These are phyloP conservation scores for Myrica gale DNA, from an alignment of 306 rosid species.

Conservation along the genomic window DNA sequence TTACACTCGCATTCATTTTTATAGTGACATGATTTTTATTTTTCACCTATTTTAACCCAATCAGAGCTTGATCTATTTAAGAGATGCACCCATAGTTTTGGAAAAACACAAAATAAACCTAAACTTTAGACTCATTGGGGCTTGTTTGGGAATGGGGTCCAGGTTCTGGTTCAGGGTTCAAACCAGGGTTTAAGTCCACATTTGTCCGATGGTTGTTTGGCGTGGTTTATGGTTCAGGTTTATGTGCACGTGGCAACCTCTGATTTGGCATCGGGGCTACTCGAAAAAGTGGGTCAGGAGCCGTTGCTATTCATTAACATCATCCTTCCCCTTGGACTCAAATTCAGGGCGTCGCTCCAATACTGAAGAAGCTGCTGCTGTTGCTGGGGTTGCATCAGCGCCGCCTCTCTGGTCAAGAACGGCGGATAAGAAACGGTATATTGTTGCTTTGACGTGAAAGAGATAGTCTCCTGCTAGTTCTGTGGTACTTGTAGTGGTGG, in stretches of 20 bases:
- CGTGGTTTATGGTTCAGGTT: no score
- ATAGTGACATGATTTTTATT: no score
- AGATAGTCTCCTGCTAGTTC: slow-evolving; percentile 49
- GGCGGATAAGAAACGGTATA: slow-evolving; percentile 39
- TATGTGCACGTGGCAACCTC: no score
- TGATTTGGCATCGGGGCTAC: no score
- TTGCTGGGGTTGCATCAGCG: slow-evolving; percentile 41
- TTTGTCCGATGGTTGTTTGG: no score
- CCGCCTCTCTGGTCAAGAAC: slow-evolving; percentile 25
- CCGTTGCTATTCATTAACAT: slow-evolving; percentile 54
- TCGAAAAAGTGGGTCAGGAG: no score
- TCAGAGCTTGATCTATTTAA: no score
- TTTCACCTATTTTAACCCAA: no score
- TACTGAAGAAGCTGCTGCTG: slow-evolving; percentile 64
- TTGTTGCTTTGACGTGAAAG: slow-evolving; percentile 46
- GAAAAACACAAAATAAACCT: not conserved
- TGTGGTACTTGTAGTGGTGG: slow-evolving; percentile 35
- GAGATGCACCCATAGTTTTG: not conserved
- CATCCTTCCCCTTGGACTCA: slow-evolving; percentile 68
- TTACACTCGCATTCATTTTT: no score
- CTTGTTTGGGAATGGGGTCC: no score
- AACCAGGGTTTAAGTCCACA: no score
- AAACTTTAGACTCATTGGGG: not conserved
- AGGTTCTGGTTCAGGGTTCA: no score
- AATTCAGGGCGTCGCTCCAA: slow-evolving; percentile 75